These are phyloP conservation scores for Canavalia ensiformis DNA, from an alignment of 306 rosid species.

Conservation along the genomic window DNA sequence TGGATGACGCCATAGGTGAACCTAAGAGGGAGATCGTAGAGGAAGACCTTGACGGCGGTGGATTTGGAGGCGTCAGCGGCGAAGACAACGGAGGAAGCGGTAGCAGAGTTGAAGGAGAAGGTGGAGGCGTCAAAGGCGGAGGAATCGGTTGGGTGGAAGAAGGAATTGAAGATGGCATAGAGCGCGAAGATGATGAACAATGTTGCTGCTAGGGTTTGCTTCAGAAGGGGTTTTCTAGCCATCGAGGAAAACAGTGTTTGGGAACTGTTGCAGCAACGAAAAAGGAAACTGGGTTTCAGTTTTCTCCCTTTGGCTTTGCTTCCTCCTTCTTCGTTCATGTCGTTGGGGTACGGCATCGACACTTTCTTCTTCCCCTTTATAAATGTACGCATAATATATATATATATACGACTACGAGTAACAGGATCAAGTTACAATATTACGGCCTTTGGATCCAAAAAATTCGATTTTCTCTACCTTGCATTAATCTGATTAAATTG, in stretches of 20 bases:
- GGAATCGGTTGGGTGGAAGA: slow-evolving; percentile 58
- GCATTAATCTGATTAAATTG: too few relatives aligned
- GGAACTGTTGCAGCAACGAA: slow-evolving; percentile 1
- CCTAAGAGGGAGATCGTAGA: slow-evolving; percentile 72
- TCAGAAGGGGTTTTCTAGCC: slow-evolving; percentile 71
- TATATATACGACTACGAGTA: not conserved
- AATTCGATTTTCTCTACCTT: not conserved
- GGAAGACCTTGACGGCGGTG: slow-evolving; percentile 58
- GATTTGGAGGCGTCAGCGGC: not conserved
- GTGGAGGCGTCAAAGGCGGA: slow-evolving; percentile 50
- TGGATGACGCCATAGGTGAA: slow-evolving; percentile 78
- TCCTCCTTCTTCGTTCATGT: slow-evolving; percentile 45
- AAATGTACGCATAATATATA: not conserved
- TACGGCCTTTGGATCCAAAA: not conserved
- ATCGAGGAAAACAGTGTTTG: slow-evolving; percentile 44
- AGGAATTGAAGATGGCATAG: slow-evolving; percentile 50
- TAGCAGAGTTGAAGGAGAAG: slow-evolving; percentile 39
- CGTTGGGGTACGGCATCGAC: slow-evolving; percentile 37
- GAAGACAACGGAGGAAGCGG: slow-evolving; percentile 45
- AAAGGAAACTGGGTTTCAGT: slow-evolving; percentile 36
- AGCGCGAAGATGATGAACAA: slow-evolving; percentile 54
- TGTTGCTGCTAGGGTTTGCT: slow-evolving; percentile 63
- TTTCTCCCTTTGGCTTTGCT: slow-evolving; percentile 42
- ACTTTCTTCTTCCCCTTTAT: not conserved
- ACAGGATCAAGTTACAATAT: not conserved